Percentiles rank a stretch among this genome's conserved stretches.
These are phyloP conservation scores for Hypoxylon sp. DNA, from an alignment of 2,329 filamentous ascomycete genomes.

Conservation along the genomic window DNA sequence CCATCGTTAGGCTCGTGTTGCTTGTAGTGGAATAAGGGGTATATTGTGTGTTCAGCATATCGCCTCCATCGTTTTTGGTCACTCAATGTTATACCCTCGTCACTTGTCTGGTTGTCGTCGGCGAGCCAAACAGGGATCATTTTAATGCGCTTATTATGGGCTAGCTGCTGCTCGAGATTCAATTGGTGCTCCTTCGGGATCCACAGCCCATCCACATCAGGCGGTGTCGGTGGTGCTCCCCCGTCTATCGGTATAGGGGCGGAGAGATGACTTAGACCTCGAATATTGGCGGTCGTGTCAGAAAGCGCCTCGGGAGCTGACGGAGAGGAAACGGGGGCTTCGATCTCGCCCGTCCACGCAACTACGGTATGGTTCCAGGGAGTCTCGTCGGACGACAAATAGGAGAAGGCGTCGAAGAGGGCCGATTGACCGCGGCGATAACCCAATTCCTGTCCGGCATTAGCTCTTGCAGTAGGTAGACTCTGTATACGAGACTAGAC, in stretches of 20 bases:
- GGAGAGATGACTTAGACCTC: conserved; percentile 79
- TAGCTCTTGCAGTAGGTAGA: conserved; percentile 12
- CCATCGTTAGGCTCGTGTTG: conserved; percentile 92
- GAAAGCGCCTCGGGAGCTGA: conserved; percentile 66
- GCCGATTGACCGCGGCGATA: conserved; percentile 89
- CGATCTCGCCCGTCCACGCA: conserved; percentile 94
- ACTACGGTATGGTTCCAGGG: conserved; percentile 94
- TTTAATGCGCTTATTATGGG: conserved; percentile 80
- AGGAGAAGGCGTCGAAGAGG: conserved; percentile 90
- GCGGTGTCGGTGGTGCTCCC: conserved; percentile 69
- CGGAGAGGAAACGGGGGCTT: conserved; percentile 62
- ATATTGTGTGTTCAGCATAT: conserved; percentile 92
- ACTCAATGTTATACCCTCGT: conserved; percentile 80
- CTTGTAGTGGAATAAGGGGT: conserved; percentile 96
- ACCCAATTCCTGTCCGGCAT: conserved; percentile 73
- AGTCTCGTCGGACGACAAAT: conserved; percentile 85
- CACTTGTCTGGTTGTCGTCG: conserved; percentile 78
- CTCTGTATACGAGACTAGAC: conserved; percentile 48
- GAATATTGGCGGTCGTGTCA: conserved; percentile 65
- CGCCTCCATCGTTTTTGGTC: conserved; percentile 90
- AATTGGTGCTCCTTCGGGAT: conserved; percentile 79
- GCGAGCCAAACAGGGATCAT: conserved; percentile 91
- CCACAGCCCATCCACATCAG: conserved; percentile 77
- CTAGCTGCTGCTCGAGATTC: conserved; percentile 81
- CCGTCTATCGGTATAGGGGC: conserved; percentile 83